Conservation (phyloP, 73 alveolate genomes). For the Blepharisma stoltei region DNA sequence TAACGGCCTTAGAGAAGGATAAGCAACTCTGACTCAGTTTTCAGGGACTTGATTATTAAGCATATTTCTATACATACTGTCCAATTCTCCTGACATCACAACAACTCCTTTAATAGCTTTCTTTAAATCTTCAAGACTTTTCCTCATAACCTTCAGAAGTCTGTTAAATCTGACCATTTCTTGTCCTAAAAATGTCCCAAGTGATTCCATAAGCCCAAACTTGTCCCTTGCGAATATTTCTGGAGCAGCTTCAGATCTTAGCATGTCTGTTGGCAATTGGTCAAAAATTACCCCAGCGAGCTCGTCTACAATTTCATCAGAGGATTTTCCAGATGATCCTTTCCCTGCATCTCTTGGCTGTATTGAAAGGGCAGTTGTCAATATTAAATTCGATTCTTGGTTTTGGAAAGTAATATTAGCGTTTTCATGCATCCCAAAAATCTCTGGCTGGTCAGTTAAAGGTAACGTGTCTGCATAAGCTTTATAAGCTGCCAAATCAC, state of each 20-base stretch:
- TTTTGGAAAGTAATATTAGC: constrained; percentile 95
- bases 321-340: constrained; percentile 70
- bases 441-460: constrained; percentile 91
- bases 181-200: constrained; percentile 88
- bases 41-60: constrained; percentile 96
- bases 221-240: constrained; percentile 48
- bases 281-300: constrained; percentile 46
- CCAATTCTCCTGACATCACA: constrained; percentile 98
- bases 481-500: constrained; percentile 60
- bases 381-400: constrained; percentile 73
- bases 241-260: constrained; percentile 51
- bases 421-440: constrained; percentile 99
- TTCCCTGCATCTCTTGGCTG: constrained; percentile 87
- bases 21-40: constrained; percentile 93
- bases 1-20: constrained; percentile 92
- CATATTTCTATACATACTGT: constrained; percentile 89
- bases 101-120: constrained; percentile 96
- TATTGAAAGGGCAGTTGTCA: constrained; percentile 76
- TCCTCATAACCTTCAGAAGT: constrained; percentile 76
- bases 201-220: constrained; percentile 77
- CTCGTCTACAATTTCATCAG: constrained; percentile 86
- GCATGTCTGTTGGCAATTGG: constrained; percentile 35
- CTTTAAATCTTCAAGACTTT: constrained; percentile 78
- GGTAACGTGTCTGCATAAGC: constrained; percentile 84
- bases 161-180: constrained; percentile 90